Base-by-base conservation (phyloP, 805 yeast species). In the Pichia scutulata region DNA sequence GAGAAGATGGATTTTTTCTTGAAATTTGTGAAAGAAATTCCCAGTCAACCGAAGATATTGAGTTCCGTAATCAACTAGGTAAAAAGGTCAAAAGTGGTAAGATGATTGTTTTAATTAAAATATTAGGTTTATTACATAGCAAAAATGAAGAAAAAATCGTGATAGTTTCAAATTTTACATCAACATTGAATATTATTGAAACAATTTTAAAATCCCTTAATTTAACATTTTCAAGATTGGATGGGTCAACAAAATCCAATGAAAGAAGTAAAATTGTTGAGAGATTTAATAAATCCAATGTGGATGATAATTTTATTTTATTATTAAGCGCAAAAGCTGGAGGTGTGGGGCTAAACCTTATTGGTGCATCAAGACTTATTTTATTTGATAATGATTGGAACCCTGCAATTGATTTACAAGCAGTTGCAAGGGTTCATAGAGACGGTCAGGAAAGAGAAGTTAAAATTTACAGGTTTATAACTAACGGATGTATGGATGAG, bases 351-450 rank as follows among this genome's bases (percentile, higher is more conserved):
- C 71, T 93, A 41, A 93, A 93, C 60, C 70, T 93, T 33, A 77
- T 87, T 33, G 99, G 98, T 0, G 99, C 95, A 0, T 87, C 95
- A 0, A 69, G 98, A 25, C 68, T 93, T 40, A 75, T 93, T 6
- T 68, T 93, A 22, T 85, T 87, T 61, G 99, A 93, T 63, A 88
- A 93, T 55, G 98, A 93, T 61, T 93, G 99, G 99, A 93, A 93
- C 56, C 99, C 99, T 0, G 80, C 97, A 0, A 75, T 84, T 13
- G 99, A 93, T 61, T 65, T 86, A 33, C 99, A 93, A 64, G 96
- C 97, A 0, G 87, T 92, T 95, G 96, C 97, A 1, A 71, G 99
- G 55, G 82, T 93, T 7, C 96, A 92, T 62, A 73, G 99, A 59
- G 97, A 92, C 64, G 99, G 99, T 0, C 99, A 93, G 63, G 77